phyloP scores from a whole-genome alignment of 495 filamentous ascomycete genomes.

The Podospora conica region DNA sequence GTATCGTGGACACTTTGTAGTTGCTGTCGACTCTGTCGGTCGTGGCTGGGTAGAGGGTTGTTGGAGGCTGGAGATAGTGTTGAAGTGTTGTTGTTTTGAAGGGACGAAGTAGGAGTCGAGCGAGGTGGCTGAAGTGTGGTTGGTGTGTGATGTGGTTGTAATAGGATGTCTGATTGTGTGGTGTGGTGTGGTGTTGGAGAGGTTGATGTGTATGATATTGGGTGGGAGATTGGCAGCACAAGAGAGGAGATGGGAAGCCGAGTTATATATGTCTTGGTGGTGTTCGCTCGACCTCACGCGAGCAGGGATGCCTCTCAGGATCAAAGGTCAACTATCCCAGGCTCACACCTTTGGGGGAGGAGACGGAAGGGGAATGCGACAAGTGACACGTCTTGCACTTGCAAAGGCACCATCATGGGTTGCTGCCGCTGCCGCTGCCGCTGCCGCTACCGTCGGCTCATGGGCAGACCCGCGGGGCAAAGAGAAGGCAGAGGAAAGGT shows the following conservation, averaged over 20 bases:
- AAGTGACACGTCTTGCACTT: constrained; percentile 1
- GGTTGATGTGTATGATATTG: too few relatives aligned
- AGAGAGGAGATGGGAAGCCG: neutral
- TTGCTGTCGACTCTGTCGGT: neutral
- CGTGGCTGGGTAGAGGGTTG: neutral
- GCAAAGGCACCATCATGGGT: constrained; percentile 5
- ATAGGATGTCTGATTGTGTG: neutral
- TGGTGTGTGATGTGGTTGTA: neutral
- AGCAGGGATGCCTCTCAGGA: neutral
- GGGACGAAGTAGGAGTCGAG: neutral
- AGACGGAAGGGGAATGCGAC: constrained; percentile 6
- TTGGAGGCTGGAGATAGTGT: too few relatives aligned
- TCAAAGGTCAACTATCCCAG: neutral
- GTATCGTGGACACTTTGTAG: neutral
- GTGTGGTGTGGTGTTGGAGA: neutral
- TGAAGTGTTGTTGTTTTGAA: too few relatives aligned
- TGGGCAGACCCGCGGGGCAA: neutral
- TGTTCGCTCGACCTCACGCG: neutral
- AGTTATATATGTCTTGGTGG: neutral
- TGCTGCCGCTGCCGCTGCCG: neutral
- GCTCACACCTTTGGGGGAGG: neutral
- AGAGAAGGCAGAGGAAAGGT: neutral
- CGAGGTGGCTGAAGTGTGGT: neutral
- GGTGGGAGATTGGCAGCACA: neutral
- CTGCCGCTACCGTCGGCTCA: neutral